Evolutionary conservation across 164 flowering plant genomes (phyloP).

Genomic region (Echeveria elegans): DNA sequence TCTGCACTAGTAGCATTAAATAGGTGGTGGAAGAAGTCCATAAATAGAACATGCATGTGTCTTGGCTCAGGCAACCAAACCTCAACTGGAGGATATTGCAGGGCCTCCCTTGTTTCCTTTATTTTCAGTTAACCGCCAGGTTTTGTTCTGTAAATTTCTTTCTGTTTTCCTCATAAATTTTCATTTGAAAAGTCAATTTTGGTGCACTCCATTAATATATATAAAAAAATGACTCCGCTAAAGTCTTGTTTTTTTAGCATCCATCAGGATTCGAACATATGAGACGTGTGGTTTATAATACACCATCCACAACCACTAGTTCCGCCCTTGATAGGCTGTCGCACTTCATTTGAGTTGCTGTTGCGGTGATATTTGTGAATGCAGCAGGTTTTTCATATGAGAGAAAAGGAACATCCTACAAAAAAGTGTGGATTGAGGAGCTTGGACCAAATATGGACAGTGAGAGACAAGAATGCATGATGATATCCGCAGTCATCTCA

Average conservation of each 20-base stretch:
- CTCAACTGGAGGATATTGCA: slow-evolving; percentile 19
- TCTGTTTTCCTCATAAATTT: not conserved
- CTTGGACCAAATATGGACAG: not conserved
- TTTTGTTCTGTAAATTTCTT: not conserved
- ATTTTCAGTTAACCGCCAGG: slow-evolving; percentile 7
- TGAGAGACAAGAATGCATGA: not conserved
- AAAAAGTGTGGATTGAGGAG: not conserved
- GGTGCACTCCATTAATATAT: not conserved
- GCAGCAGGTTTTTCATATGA: not conserved
- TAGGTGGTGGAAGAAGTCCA: slow-evolving; percentile 6
- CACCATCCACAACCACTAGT: too few species aligned
- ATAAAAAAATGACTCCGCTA: too few species aligned
- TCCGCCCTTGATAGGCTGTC: too few species aligned
- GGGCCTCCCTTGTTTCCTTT: slow-evolving; percentile 24
- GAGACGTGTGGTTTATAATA: too few species aligned
- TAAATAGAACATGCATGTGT: slow-evolving; percentile 52
- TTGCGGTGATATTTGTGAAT: not conserved
- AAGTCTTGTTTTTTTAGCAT: too few species aligned
- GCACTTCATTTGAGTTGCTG: not conserved
- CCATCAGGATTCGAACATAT: too few species aligned
- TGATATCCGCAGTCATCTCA: not conserved
- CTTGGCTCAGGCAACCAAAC: slow-evolving; percentile 29
- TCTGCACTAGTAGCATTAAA: too few species aligned
- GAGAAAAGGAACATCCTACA: not conserved
- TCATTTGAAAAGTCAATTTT: not conserved